These are phyloP conservation scores for Primulina eburnea DNA, from an alignment of 257 asterid genomes.

Conservation along the genomic window DNA sequence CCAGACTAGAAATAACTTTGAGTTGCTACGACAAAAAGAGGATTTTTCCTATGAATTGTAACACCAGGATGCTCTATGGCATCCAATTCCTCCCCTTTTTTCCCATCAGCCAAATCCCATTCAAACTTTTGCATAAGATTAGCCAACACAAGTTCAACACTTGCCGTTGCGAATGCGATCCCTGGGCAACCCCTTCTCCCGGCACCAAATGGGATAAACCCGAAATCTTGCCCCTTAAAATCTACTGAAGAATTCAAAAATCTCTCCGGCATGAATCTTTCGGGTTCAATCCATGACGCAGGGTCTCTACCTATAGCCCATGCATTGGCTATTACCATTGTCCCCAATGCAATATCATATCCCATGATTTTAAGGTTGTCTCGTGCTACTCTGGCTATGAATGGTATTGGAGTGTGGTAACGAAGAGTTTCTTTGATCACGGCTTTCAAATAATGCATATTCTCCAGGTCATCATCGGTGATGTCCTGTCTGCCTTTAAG, in stretches of 20 bases:
- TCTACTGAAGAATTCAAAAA: conserved; percentile 31
- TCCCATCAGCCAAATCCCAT: conserved; percentile 31
- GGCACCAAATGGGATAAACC: conserved; percentile 34
- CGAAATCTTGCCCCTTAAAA: conserved; percentile 32
- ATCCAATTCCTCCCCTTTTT: conserved; percentile 24
- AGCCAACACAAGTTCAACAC: conserved; percentile 28
- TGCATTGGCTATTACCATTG: conserved; percentile 33
- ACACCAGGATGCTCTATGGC: conserved; percentile 28
- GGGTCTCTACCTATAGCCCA: conserved; percentile 45
- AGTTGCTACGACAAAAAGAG: conserved; percentile 28
- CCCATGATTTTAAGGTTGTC: conserved; percentile 32
- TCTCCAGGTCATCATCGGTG: conserved; percentile 34
- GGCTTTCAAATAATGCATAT: conserved; percentile 43
- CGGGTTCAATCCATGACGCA: conserved; percentile 36
- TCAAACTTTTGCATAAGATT: conserved; percentile 33
- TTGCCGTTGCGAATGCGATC: conserved; percentile 29
- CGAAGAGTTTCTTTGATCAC: conserved; percentile 54
- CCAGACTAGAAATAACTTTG: not conserved
- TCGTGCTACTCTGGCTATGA: conserved; percentile 29
- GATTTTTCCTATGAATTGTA: conserved; percentile 19
- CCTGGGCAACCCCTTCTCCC: conserved; percentile 42
- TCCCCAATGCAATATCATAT: conserved; percentile 36
- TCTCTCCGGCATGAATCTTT: conserved; percentile 40
- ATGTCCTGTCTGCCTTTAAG: conserved; percentile 18
- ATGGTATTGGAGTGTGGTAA: conserved; percentile 39